Evolutionary conservation across 306 rosid species (phyloP), one percentile per base, ranked within the genome.

Genomic region (Hylodesmum podocarpum): DNA sequence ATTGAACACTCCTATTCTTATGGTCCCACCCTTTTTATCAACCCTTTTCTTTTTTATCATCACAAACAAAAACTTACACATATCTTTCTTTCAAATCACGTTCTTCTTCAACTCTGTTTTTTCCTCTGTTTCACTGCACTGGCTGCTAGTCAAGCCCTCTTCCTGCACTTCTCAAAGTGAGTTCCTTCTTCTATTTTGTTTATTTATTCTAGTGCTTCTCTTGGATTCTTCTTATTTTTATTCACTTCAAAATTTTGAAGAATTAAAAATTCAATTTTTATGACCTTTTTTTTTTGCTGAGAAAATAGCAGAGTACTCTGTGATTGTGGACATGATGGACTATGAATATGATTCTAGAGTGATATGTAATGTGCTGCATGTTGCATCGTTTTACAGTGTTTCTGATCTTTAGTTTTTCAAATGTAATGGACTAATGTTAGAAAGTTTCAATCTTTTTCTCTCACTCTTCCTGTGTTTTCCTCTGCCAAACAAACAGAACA

Each of bases 391-490:
- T 57, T 31, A 14, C n/a, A 47, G 0, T 57, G 61, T 54, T 1
- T 25, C 15, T 66, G 62, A 41, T 78, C 79, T 54, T 64, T 19
- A 41, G 10, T 68, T 62, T 72, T 69, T 40, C 58, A 58, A 73
- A 50, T 74, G 1, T 61, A 13, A 8, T 33, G 9, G 4, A 61
- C 51, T 50, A 0, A 6, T 68, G 10, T 65, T 16, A 4, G 22
- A 65, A 84, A 80, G 80, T 80, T 80, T 41, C n/a, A 14, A 31
- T n/a, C 83, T 84, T 80, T 84, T 80, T 84, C 40, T 72, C 58
- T 44, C 36, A 1, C 19, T 70, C 58, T 64, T 66, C 53, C 70
- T 44, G 75, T 54, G 79, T 58, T 82, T 31, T 86, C 71, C 70
- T 44, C 73, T 4, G 21, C 66, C 83, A 67, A 73, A 33, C 59